Percentiles rank a stretch among this genome's conserved stretches.
phyloP scores from a whole-genome alignment of 768 basidiomycete genomes.

The Fomitopsis pulvina region DNA sequence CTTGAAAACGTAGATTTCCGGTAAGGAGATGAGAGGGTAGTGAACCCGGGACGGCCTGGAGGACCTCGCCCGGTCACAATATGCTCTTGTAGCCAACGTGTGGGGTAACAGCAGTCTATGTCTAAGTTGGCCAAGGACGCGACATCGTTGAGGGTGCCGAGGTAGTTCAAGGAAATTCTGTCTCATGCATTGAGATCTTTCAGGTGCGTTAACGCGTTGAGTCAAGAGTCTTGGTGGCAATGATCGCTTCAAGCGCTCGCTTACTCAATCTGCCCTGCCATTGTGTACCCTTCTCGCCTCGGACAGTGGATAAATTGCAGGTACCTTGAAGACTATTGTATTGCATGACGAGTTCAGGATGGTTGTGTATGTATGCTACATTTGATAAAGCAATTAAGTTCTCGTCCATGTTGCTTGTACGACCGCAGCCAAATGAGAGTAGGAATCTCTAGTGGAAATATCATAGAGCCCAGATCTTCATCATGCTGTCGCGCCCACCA shows the following conservation, averaged over 20 bases:
- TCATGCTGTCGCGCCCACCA: constrained; percentile 77
- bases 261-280: too few species aligned
- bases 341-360: not conserved
- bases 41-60: constrained; percentile 12
- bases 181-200: too few species aligned
- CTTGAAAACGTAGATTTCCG: constrained; percentile 49
- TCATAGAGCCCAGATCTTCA: constrained; percentile 94
- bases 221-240: too few species aligned
- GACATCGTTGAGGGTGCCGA: too few species aligned
- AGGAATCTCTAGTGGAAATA: not conserved
- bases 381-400: not conserved
- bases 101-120: too few species aligned
- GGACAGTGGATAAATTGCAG: not conserved
- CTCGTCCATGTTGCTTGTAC: not conserved
- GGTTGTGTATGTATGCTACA: not conserved
- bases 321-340: not conserved
- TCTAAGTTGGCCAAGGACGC: too few species aligned
- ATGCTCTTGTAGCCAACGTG: not conserved
- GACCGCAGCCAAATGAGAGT: not conserved
- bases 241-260: too few species aligned
- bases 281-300: too few species aligned
- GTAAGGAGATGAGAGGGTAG: constrained; percentile 39
- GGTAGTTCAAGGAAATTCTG: too few species aligned
- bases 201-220: too few species aligned
- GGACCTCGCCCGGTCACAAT: not conserved